These are phyloP conservation scores for Paramyrothecium sp. DNA, from an alignment of 2,329 filamentous ascomycete genomes.

Conservation along the genomic window DNA sequence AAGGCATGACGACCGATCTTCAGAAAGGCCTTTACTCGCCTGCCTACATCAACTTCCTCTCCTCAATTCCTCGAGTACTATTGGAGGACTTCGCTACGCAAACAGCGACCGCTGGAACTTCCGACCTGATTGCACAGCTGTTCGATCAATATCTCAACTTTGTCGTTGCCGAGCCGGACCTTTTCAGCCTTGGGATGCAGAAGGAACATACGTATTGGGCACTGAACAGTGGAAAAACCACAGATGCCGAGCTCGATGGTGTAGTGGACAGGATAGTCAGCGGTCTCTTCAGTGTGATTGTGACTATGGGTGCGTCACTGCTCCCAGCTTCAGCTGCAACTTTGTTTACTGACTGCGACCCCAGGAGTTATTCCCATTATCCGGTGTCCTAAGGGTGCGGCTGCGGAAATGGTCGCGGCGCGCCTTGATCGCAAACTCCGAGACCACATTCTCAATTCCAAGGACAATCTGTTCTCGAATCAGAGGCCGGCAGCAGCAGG, in stretches of 20 bases:
- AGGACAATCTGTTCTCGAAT: constrained; percentile 90
- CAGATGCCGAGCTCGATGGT: constrained; percentile 83
- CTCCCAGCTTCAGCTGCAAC: not conserved
- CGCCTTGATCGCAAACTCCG: constrained; percentile 94
- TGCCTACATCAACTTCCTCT: constrained; percentile 95
- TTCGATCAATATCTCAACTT: constrained; percentile 98
- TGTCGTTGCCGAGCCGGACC: constrained; percentile 89
- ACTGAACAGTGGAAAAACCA: constrained; percentile 90
- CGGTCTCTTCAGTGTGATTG: constrained; percentile 94
- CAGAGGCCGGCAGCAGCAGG: constrained; percentile 56
- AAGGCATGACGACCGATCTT: constrained; percentile 81
- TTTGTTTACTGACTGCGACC: constrained; percentile 6
- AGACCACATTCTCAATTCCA: constrained; percentile 95
- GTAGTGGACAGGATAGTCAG: constrained; percentile 91
- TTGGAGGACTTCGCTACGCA: constrained; percentile 93
- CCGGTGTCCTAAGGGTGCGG: constrained; percentile 86
- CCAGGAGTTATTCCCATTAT: constrained; percentile 90
- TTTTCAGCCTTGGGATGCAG: constrained; percentile 92
- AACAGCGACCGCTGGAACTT: constrained; percentile 78
- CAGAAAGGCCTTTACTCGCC: constrained; percentile 86
- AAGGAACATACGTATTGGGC: constrained; percentile 91
- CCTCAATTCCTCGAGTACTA: constrained; percentile 83
- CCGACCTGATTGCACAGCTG: constrained; percentile 87
- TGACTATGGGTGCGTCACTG: constrained; percentile 81
- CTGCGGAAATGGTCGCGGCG: constrained; percentile 89